These are phyloP conservation scores for Oidiodendron maius DNA, from an alignment of 495 filamentous ascomycete species.

Conservation along the genomic window DNA sequence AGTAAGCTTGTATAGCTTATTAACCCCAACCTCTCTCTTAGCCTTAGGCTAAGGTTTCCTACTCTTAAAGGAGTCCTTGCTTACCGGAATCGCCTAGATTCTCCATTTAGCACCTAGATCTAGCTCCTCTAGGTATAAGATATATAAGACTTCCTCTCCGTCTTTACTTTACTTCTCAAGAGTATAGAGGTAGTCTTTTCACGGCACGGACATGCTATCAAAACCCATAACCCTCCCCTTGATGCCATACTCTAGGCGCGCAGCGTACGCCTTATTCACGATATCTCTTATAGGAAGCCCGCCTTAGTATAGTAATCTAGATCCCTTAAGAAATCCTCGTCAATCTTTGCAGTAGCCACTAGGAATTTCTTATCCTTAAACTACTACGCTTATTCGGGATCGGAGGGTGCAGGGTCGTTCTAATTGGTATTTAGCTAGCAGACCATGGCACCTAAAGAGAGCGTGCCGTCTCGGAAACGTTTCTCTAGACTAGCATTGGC, in stretches of 20 bases:
- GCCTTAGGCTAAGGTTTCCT: conserved; percentile 82
- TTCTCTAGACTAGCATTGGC: conserved; percentile 62
- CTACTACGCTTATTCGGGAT: conserved; percentile 55
- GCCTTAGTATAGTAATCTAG: conserved; percentile 62
- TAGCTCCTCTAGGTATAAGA: conserved; percentile 82
- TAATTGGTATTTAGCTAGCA: conserved; percentile 73
- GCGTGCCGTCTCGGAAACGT: conserved; percentile 72
- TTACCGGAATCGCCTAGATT: conserved; percentile 77
- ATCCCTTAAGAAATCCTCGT: conserved; percentile 75
- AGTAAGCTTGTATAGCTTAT: conserved; percentile 66
- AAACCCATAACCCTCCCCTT: conserved; percentile 77
- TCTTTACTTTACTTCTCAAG: conserved; percentile 60
- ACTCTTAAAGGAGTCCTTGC: conserved; percentile 79
- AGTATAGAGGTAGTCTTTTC: conserved; percentile 93
- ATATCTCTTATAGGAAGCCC: conserved; percentile 80
- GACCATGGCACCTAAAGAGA: conserved; percentile 78
- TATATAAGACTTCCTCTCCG: conserved; percentile 64
- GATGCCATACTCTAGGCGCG: conserved; percentile 58
- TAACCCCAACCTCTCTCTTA: conserved; percentile 87
- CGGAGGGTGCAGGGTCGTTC: conserved; percentile 43
- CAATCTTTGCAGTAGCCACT: conserved; percentile 71
- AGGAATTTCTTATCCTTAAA: conserved; percentile 78
- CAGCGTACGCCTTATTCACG: conserved; percentile 64
- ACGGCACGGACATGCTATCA: conserved; percentile 68
- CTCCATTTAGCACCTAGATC: conserved; percentile 76